Base-by-base conservation (phyloP, 148 eudicot genomes). In the Heliosperma pusillum region DNA sequence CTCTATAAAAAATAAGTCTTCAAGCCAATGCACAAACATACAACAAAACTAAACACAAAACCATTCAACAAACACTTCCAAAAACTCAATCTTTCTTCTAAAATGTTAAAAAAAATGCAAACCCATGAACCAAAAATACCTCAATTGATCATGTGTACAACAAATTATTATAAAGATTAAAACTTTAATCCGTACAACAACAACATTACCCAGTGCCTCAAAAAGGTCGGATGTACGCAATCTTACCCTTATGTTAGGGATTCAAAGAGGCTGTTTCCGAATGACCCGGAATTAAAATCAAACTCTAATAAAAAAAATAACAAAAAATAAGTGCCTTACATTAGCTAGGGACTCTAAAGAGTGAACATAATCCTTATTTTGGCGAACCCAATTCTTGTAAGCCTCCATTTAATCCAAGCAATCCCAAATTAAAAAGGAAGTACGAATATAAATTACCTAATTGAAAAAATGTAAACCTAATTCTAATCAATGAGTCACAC, bases 331-430 rank as follows among this genome's bases (percentile, higher is more conserved):
- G 16, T 0, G 0, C 63, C 91, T 89, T 85, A 95, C 98, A 87
- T 87, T 95, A 83, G 93, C 90, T 53, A 95, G 87, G 82, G 98
- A 95, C 80, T 90, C 96, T 76, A 95, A 73, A 1, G 93, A 89
- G 68, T 90, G 90, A 74, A 95, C 96, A 75, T 87, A 92, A 21
- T 95, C 96, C 78, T 78, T 92, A 78, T 95, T 95, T 77, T 86
- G 84, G 53, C 97, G 79, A 69, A 95, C 93, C 97, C 98, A 95
- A 76, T 86, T 88, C 90, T 90, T 95, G 82, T 95, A 95, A 84
- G 85, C 89, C 82, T 95, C 98, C 97, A 95, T 42, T 74, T 57
- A 15, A 24, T 17, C 70, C 40, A n/a, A 69, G 64, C 42, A 67
- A 77, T 69, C 65, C 52, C 65, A 24, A 9, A 63, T 20, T 53